These are phyloP conservation scores for Oryza punctata DNA, from an alignment of 176 grass and related monocot genomes.

Conservation along the genomic window DNA sequence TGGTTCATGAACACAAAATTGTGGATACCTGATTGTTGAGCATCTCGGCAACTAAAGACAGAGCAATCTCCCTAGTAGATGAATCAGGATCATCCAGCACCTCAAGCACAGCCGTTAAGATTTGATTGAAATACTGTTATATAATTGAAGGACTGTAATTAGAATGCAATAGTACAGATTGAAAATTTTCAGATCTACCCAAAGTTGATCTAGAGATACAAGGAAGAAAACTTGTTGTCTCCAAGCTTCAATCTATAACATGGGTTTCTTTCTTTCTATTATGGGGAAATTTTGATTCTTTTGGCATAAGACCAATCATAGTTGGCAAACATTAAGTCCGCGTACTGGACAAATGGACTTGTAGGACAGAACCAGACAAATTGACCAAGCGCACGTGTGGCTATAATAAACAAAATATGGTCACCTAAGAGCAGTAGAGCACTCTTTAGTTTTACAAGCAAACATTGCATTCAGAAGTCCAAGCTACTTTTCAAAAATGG, in stretches of 20 bases:
- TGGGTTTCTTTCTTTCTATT: constrained; percentile 18
- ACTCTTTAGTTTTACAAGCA: background rate
- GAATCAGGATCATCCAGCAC: constrained; percentile 84
- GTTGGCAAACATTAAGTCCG: background rate
- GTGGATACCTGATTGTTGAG: constrained; percentile 82
- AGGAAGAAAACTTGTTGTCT: background rate
- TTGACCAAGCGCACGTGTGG: background rate
- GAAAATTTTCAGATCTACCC: background rate
- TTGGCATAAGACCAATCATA: constrained; percentile 5
- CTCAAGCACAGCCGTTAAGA: constrained; percentile 87
- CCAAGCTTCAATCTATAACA: background rate
- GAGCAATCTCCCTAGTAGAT: constrained; percentile 71
- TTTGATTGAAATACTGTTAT: constrained; percentile 99
- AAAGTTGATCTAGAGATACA: constrained; percentile 11
- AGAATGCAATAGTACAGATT: constrained; percentile 29
- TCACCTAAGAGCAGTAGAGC: background rate
- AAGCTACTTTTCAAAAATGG: background rate
- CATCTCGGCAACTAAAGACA: constrained; percentile 89
- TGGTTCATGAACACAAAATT: constrained; percentile 32
- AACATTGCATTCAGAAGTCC: constrained; percentile 12
- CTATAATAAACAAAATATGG: constrained; percentile 1
- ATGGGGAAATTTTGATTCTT: background rate
- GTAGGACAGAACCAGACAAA: background rate
- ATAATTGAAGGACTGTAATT: constrained; percentile 40
- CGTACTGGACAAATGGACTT: background rate